Base-by-base conservation (phyloP, 2,329 filamentous ascomycete genomes). In the Thielaviopsis punctulata region DNA sequence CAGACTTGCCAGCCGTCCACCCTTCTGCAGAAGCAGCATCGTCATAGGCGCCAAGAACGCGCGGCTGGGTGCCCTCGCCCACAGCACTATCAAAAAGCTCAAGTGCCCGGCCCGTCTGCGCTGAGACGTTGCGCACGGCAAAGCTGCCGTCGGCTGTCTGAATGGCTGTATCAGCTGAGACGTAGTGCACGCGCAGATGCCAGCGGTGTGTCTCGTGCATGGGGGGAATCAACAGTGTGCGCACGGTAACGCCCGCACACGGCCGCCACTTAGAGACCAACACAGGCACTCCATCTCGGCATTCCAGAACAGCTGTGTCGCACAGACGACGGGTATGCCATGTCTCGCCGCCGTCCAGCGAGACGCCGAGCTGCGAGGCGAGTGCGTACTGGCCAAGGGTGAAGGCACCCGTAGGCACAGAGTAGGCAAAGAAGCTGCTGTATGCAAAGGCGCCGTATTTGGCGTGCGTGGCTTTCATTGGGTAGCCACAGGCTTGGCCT, bases 381-480 rank as follows among this genome's bases (percentile, higher is more conserved):
- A 86, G 75, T 0, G 84, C 82, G 61, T 82, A 85, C 60, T 87
- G 84, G 62, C 87, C 83, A 1, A 89, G 73, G 1, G 81, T 81
- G 63, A 86, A 85, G 18, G 79, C 73, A 0, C 85, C 84, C 0
- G 84, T 84, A 0, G 84, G 83, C 0, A 88, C 84, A 0, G 80
- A 85, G 66, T 88, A 89, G 19, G 73, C 83, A 62, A 85, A 89
- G 0, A 81, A 76, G 50, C 81, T 80, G 60, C 79, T 84, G 65
- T 89, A 89, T 5, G 83, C 83, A 61, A 89, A 88, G 55, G 78
- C 76, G 46, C 84, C 84, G 63, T 89, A 89, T 61, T 89, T 89
- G 56, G 84, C 82, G 63, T 89, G 84, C 0, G 84, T 86, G 51
- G 82, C 84, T 64, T 85, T 85, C 70, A 89, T 81, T 0, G 84